These are phyloP conservation scores for Jamesozyma rosinii DNA, from an alignment of 805 yeast genomes.

Conservation along the genomic window DNA sequence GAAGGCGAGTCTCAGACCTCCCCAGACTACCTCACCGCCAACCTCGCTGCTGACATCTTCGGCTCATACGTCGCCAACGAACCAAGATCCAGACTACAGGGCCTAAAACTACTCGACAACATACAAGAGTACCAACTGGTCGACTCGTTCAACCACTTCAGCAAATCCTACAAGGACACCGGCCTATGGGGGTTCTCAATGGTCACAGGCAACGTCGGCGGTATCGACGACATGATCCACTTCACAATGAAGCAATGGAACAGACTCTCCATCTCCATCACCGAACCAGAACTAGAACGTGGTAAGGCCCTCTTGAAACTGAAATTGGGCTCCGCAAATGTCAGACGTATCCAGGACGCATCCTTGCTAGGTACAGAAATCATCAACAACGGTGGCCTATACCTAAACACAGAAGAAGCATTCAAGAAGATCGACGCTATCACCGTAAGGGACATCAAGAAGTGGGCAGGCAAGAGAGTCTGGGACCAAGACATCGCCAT, in stretches of 20 bases:
- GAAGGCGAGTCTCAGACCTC: conserved; percentile 59
- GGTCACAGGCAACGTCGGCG: conserved; percentile 47
- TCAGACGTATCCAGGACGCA: neutral
- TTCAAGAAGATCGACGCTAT: conserved; percentile 56
- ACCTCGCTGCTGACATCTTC: conserved; percentile 60
- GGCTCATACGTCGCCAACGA: conserved; percentile 48
- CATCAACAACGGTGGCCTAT: conserved; percentile 37
- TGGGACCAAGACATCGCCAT: conserved; percentile 83
- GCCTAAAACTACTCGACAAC: conserved; percentile 61
- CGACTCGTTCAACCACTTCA: conserved; percentile 64
- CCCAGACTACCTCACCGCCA: conserved; percentile 57
- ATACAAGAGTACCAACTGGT: conserved; percentile 65
- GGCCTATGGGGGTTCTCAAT: conserved; percentile 81
- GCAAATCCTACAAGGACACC: conserved; percentile 61
- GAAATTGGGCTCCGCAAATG: conserved; percentile 35
- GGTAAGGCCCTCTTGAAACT: conserved; percentile 67
- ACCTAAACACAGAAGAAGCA: conserved; percentile 51
- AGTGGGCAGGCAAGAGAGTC: conserved; percentile 67
- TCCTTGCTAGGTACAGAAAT: conserved; percentile 5
- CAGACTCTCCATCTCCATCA: conserved; percentile 65
- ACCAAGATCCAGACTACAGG: conserved; percentile 48
- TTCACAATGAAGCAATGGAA: conserved; percentile 82
- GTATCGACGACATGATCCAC: conserved; percentile 69
- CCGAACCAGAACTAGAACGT: conserved; percentile 69
- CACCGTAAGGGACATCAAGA: conserved; percentile 47